A percentile compares a stretch with the other conserved stretches of the same genome.
These are phyloP conservation scores for Lentinula lateritia DNA, from an alignment of 768 basidiomycete species.

Conservation along the genomic window DNA sequence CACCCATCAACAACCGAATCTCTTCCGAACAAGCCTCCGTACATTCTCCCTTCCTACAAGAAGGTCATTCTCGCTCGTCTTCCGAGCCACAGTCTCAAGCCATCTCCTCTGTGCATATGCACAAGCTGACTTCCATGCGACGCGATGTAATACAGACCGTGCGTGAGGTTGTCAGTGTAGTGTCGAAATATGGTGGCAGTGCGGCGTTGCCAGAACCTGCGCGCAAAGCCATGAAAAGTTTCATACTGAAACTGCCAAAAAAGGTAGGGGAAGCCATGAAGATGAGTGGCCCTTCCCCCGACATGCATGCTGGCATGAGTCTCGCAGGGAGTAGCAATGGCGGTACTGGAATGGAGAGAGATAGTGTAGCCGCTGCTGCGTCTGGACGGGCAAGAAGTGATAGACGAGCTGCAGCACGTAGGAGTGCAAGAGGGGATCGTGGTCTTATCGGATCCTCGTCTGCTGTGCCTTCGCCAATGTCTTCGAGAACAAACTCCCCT, in stretches of 20 bases:
- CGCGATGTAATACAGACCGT: conserved; percentile 85
- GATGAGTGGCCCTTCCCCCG: not conserved
- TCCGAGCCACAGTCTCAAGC: conserved; percentile 18
- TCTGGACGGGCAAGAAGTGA: conserved; percentile 1
- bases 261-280: conserved; percentile 55
- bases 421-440: conserved; percentile 18
- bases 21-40: conserved; percentile 23
- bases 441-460: conserved; percentile 14
- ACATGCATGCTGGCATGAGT: not conserved
- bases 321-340: conserved; percentile 8
- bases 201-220: conserved; percentile 80
- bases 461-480: conserved; percentile 19
- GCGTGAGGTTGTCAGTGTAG: conserved; percentile 83
- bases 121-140: conserved; percentile 68
- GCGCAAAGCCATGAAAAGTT: conserved; percentile 61
- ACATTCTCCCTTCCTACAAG: not conserved
- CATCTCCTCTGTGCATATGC: conserved; percentile 42
- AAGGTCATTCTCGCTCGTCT: conserved; percentile 4
- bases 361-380: conserved; percentile 16
- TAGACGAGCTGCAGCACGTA: not conserved
- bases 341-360: not conserved
- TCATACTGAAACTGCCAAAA: conserved; percentile 76
- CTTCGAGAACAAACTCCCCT: conserved; percentile 30
- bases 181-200: conserved; percentile 79
- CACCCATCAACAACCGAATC: conserved; percentile 19